Conservation (phyloP, 305 asterid genomes). For the Fraxinus latifolia region DNA sequence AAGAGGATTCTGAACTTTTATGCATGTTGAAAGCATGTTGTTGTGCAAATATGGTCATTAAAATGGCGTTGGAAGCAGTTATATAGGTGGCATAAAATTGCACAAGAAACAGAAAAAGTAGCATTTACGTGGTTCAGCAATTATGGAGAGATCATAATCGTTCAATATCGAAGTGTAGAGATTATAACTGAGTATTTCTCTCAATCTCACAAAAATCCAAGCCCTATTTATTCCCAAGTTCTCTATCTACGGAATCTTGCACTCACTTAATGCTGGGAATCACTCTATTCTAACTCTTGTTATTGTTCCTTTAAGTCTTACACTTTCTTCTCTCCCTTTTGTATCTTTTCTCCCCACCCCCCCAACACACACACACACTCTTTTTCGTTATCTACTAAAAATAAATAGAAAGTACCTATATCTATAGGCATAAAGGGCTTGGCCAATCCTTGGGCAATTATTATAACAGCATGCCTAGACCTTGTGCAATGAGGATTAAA, state of each 20-base stretch:
- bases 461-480: neutral
- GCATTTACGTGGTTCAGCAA: neutral
- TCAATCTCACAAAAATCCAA: neutral
- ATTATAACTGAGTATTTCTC: neutral
- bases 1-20: neutral
- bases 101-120: neutral
- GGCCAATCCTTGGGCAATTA: neutral
- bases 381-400: neutral
- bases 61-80: neutral
- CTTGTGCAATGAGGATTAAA: neutral
- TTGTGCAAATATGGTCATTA: neutral
- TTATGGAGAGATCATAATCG: neutral
- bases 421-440: neutral
- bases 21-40: neutral
- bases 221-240: neutral
- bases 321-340: neutral
- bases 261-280: neutral
- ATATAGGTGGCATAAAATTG: neutral
- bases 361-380: neutral
- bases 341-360: neutral
- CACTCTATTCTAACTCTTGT: neutral
- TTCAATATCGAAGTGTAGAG: neutral
- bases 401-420: neutral
- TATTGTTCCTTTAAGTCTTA: neutral
- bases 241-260: neutral